Conservation (phyloP, 148 eudicot genomes). For the Arbutus unedo region DNA sequence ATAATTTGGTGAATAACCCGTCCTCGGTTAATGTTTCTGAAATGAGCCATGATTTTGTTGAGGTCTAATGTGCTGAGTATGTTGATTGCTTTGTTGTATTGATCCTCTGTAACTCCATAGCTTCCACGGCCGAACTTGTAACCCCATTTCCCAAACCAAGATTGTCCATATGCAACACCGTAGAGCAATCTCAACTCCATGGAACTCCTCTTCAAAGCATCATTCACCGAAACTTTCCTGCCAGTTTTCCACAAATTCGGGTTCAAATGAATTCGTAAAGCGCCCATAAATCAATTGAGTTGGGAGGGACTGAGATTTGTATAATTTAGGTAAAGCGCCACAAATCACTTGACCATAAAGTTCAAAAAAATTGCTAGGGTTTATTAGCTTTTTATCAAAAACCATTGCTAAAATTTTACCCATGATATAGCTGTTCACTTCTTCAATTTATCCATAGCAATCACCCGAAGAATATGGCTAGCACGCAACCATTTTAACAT, state of each 20-base stretch:
- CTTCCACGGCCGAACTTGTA: slow-evolving; percentile 31
- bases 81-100: slow-evolving; percentile 21
- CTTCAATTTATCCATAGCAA: background rate
- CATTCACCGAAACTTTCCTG: slow-evolving; percentile 31
- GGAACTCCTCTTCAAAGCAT: slow-evolving; percentile 9
- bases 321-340: background rate
- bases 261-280: background rate
- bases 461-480: no score
- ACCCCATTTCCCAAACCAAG: slow-evolving; percentile 47
- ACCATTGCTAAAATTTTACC: background rate
- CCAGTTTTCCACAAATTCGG: background rate
- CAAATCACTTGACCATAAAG: background rate
- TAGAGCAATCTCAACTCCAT: slow-evolving; percentile 32
- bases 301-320: background rate
- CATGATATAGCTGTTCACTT: background rate
- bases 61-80: slow-evolving; percentile 28
- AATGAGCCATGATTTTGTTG: slow-evolving; percentile 21
- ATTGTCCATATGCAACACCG: slow-evolving; percentile 24
- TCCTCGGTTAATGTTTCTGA: slow-evolving; percentile 17
- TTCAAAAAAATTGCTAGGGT: background rate
- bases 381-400: background rate
- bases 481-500: background rate
- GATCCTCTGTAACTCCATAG: slow-evolving; percentile 27
- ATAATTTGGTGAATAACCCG: slow-evolving; percentile 19
- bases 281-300: background rate